Evolutionary conservation across 2,329 filamentous ascomycete species (phyloP), one percentile per base, ranked within the genome.

Genomic region (Beauveria sp.): DNA sequence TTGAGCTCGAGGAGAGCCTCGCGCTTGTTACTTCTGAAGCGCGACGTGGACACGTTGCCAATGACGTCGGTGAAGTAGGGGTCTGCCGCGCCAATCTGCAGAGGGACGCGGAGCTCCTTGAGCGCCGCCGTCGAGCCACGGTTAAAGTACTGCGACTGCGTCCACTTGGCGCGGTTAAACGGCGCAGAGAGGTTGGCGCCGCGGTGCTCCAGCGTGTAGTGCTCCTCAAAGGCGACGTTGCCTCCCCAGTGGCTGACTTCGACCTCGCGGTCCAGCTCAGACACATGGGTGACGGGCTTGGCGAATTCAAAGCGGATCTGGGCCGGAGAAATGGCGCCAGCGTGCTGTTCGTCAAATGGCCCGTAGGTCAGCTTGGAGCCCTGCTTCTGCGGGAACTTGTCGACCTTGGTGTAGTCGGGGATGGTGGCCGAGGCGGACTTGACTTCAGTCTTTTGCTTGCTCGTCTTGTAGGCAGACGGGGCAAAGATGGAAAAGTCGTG

Each of bases 241-340:
- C 95, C 95, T 67, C 95, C 95, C 95, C 95, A 99, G 76, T 98
- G 95, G 72, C 91, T 96, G 69, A 99, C 88, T 75, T 99, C 95
- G 65, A 99, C 79, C 70, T 98, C 93, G 64, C 95, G 88, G 76
- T 98, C 91, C 63, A 99, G 80, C 18, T 85, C 80, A 40, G 86
- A 86, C 56, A 91, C 85, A 71, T 95, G 90, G 49, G 87, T 88
- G 62, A 99, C 80, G 14, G 95, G 93, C 77, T 93, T 96, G 66
- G 90, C 97, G 78, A 95, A 97, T 75, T 99, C 93, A 76, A 96
- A 98, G 64, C 95, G 90, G 59, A 97, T 88, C 66, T 82, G 85
- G 63, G 91, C 86, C 20, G 88, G 86, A 69, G 90, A 84, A 52
- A 80, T 72, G 10, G 89, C 89, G 59, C 90, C 91, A 7, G 92